Percentiles rank a stretch among this genome's conserved stretches.
Conservation (phyloP, 2,329 filamentous ascomycete species). For the Monascus ruber region DNA sequence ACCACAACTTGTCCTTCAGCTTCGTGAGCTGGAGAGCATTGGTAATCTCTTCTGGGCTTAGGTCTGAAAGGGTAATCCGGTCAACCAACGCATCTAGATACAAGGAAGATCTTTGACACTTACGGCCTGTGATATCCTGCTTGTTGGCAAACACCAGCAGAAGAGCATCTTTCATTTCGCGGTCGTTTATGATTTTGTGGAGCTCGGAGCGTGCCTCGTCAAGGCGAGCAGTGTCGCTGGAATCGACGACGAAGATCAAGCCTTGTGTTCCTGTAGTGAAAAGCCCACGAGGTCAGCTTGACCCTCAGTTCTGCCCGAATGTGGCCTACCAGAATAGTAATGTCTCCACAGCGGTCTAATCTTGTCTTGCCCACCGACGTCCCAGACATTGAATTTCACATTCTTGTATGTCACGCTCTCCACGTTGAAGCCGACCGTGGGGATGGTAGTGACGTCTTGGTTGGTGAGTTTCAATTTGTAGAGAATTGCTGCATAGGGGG, state of each 20-base stretch:
- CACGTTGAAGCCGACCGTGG: conserved; percentile 98
- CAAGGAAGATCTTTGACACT: conserved; percentile 13
- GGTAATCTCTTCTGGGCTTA: conserved; percentile 70
- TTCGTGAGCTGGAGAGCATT: conserved; percentile 64
- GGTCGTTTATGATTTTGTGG: conserved; percentile 93
- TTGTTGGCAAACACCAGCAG: conserved; percentile 97
- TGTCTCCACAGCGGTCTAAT: conserved; percentile 94
- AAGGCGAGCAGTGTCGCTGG: conserved; percentile 79
- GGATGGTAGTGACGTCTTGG: conserved; percentile 96
- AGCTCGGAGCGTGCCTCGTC: conserved; percentile 88
- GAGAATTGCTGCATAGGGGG: conserved; percentile 55
- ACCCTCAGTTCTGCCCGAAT: too few relatives aligned
- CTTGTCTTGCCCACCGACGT: conserved; percentile 98
- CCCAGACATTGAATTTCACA: conserved; percentile 99
- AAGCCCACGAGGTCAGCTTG: background rate
- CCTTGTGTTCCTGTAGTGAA: conserved; percentile 67
- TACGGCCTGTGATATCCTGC: conserved; percentile 81
- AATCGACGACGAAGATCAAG: conserved; percentile 97
- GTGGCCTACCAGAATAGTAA: conserved; percentile 67
- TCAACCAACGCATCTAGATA: background rate
- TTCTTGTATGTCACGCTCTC: conserved; percentile 99
- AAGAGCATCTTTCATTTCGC: conserved; percentile 93
- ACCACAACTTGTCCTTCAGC: conserved; percentile 76
- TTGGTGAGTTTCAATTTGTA: conserved; percentile 94
- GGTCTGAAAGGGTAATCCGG: conserved; percentile 41